Conservation (phyloP, 73 alveolate species). For the Stentor coeruleus region DNA sequence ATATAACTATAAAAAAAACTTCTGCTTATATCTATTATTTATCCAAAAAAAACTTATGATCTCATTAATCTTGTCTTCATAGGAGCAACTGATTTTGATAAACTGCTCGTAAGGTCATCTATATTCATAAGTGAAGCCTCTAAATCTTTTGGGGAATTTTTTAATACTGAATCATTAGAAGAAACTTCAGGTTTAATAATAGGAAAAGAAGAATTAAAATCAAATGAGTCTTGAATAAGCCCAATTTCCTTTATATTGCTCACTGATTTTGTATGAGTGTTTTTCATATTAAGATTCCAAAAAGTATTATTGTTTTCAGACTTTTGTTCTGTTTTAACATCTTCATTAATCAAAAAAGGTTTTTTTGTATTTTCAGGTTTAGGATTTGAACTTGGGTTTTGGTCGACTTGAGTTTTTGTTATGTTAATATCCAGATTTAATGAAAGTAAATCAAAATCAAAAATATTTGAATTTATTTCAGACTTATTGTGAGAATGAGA, state of each 20-base stretch:
- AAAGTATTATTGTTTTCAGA: background rate
- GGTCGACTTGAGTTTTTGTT: background rate
- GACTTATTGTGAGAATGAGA: too few species aligned
- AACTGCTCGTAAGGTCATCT: background rate
- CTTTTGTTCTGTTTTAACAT: background rate
- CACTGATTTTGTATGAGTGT: background rate
- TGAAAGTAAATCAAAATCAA: too few species aligned
- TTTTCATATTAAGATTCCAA: too few species aligned
- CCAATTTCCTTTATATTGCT: background rate
- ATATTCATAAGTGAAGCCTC: background rate
- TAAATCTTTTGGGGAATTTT: too few species aligned
- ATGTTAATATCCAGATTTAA: too few species aligned
- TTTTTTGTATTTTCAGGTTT: background rate
- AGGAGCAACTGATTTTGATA: background rate
- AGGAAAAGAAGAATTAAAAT: background rate
- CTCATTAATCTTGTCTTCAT: too few species aligned
- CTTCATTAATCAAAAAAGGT: background rate
- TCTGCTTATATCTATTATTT: too few species aligned
- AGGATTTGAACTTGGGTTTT: background rate
- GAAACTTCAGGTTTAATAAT: background rate
- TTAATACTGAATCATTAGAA: background rate
- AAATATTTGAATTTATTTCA: background rate
- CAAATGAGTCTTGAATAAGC: background rate
- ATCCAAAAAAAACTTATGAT: too few species aligned
- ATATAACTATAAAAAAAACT: too few species aligned